These are phyloP conservation scores for Flueggea neowawraea DNA, from an alignment of 441 rosid species.

Conservation along the genomic window DNA sequence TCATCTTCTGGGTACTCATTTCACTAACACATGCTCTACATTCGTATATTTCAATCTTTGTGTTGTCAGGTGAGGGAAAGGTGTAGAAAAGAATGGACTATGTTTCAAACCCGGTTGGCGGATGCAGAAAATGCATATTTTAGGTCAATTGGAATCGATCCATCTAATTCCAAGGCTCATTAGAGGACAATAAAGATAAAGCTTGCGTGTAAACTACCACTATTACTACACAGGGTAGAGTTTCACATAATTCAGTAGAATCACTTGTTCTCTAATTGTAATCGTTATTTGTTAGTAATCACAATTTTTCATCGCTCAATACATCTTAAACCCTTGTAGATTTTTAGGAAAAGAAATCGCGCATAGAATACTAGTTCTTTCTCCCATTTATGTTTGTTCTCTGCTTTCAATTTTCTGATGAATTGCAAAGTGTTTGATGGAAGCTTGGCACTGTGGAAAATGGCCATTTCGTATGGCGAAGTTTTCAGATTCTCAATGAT, in stretches of 20 bases:
- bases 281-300: slow-evolving; percentile 12
- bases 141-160: slow-evolving; percentile 29
- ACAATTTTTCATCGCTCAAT: slow-evolving; percentile 3
- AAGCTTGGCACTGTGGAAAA: too few relatives aligned
- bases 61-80: slow-evolving; percentile 84
- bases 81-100: slow-evolving; percentile 84
- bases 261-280: slow-evolving; percentile 18
- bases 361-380: background rate
- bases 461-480: too few relatives aligned
- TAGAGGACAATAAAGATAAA: slow-evolving; percentile 12
- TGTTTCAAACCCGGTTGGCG: slow-evolving; percentile 64
- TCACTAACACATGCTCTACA: background rate
- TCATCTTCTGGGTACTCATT: background rate
- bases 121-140: slow-evolving; percentile 65
- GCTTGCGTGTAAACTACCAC: slow-evolving; percentile 20
- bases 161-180: slow-evolving; percentile 37
- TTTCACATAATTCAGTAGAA: slow-evolving; percentile 20
- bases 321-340: slow-evolving; percentile 8
- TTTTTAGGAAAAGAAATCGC: too few relatives aligned
- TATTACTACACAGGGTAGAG: slow-evolving; percentile 11
- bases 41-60: background rate
- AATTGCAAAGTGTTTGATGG: background rate
- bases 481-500: too few relatives aligned
- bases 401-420: background rate
- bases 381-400: background rate